Percentiles rank a stretch among this genome's conserved stretches.
phyloP scores from a whole-genome alignment of 75 land plant species.

The Isoetes taiwanensis region DNA sequence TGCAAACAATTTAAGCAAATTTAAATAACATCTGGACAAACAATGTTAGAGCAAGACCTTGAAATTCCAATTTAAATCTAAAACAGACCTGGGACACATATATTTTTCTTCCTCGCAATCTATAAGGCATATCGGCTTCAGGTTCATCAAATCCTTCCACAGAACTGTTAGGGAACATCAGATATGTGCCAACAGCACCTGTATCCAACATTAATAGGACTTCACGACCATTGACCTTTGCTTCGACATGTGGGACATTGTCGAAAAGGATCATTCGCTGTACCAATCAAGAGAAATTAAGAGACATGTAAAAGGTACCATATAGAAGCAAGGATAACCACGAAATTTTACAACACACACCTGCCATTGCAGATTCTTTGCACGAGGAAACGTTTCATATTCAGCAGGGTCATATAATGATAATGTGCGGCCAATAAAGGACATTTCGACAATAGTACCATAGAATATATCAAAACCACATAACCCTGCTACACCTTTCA shows the following conservation, averaged over 20 bases:
- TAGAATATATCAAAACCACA: too few relatives aligned
- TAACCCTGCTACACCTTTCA: too few relatives aligned
- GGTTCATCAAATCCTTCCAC: too few relatives aligned
- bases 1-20: conserved; percentile 7
- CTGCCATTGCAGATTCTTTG: neutral
- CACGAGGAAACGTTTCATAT: neutral
- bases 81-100: conserved; percentile 8
- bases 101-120: conserved; percentile 3
- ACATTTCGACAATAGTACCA: conserved; percentile 6
- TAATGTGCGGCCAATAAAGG: neutral
- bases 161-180: neutral
- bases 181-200: neutral
- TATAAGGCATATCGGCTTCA: too few relatives aligned
- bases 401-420: conserved; percentile 4
- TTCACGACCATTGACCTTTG: too few relatives aligned
- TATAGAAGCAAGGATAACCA: too few relatives aligned
- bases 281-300: conserved; percentile 10
- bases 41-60: too few relatives aligned
- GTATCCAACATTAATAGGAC: neutral
- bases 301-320: neutral
- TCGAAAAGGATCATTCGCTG: neutral
- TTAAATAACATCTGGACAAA: neutral
- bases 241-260: neutral
- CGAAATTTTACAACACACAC: too few relatives aligned
- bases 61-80: too few relatives aligned